A percentile compares a stretch with the other conserved stretches of the same genome.
Conservation (phyloP, 78 protist genomes). For the Corallochytrium limacisporum region DNA sequence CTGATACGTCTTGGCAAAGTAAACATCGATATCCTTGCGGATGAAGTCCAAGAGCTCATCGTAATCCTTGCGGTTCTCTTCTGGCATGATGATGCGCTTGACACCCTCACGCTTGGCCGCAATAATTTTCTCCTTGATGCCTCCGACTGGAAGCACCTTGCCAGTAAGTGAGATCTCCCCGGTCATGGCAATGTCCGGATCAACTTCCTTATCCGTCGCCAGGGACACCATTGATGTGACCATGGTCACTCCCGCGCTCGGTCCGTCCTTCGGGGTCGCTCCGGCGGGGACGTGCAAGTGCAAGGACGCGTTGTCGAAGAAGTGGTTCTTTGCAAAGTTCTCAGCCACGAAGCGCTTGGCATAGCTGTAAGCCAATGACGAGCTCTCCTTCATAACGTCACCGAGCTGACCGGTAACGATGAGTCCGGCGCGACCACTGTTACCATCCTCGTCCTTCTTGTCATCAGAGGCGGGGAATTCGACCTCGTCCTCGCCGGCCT, state of each 20-base stretch:
- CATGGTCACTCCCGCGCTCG: constrained; percentile 79
- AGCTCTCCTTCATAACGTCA: constrained; percentile 79
- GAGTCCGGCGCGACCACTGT: background rate
- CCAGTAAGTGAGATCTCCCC: constrained; percentile 84
- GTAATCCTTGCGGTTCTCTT: constrained; percentile 54
- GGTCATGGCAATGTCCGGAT: constrained; percentile 65
- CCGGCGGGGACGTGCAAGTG: constrained; percentile 81
- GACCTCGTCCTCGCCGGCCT: background rate
- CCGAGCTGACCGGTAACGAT: constrained; percentile 23
- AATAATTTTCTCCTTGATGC: constrained; percentile 74
- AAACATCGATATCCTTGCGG: constrained; percentile 32
- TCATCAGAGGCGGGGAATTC: background rate
- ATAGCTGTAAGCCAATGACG: constrained; percentile 48
- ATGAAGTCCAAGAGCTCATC: constrained; percentile 57
- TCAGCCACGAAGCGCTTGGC: constrained; percentile 21
- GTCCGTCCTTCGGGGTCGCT: constrained; percentile 79
- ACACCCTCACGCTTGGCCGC: constrained; percentile 67
- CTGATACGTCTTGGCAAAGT: constrained; percentile 51
- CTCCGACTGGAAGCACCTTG: constrained; percentile 66
- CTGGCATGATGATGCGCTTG: constrained; percentile 53
- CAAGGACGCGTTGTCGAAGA: background rate
- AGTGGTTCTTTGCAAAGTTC: background rate
- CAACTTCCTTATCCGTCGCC: constrained; percentile 33
- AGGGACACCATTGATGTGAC: constrained; percentile 57
- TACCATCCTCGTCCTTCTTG: background rate